Evolutionary conservation across 495 filamentous ascomycete species (phyloP).

Genomic region (Clohesyomyces aquaticus): DNA sequence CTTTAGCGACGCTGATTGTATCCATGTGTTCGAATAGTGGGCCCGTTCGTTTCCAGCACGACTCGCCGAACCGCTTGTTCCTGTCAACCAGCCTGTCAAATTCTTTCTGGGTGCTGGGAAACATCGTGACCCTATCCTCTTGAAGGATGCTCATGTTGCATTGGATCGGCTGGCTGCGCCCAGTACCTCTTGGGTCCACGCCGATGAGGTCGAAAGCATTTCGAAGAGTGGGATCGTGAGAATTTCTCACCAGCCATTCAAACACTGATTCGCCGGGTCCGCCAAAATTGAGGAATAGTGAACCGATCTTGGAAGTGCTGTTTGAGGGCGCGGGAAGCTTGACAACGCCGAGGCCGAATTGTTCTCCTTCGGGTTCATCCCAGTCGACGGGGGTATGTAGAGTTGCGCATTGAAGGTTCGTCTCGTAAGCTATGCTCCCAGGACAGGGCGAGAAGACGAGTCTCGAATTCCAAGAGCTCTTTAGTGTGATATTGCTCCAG

Average conservation of each 20-base stretch:
- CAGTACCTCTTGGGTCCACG: conserved; percentile 40
- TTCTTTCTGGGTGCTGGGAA: conserved; percentile 44
- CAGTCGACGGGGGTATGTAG: conserved; percentile 22
- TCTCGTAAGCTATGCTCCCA: not conserved
- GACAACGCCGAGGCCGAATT: conserved; percentile 20
- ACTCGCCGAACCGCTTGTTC: conserved; percentile 46
- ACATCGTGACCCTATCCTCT: conserved; percentile 38
- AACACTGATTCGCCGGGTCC: conserved; percentile 45
- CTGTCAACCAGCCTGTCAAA: conserved; percentile 40
- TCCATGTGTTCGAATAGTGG: conserved; percentile 46
- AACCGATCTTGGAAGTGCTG: conserved; percentile 41
- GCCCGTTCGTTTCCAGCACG: conserved; percentile 48
- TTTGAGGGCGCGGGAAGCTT: conserved; percentile 22
- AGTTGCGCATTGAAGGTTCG: conserved; percentile 13
- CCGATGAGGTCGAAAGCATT: conserved; percentile 20
- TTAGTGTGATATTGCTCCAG: no score
- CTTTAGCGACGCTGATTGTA: conserved; percentile 49
- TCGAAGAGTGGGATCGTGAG: not conserved
- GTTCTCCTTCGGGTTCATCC: conserved; percentile 18
- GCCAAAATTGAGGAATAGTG: conserved; percentile 49
- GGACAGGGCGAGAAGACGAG: conserved; percentile 1
- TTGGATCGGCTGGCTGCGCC: conserved; percentile 47
- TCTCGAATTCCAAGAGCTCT: no score
- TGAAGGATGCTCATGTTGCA: conserved; percentile 49
- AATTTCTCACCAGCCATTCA: not conserved